These are phyloP conservation scores for Fonsecaea erecta DNA, from an alignment of 2,329 filamentous ascomycete species.

Conservation along the genomic window DNA sequence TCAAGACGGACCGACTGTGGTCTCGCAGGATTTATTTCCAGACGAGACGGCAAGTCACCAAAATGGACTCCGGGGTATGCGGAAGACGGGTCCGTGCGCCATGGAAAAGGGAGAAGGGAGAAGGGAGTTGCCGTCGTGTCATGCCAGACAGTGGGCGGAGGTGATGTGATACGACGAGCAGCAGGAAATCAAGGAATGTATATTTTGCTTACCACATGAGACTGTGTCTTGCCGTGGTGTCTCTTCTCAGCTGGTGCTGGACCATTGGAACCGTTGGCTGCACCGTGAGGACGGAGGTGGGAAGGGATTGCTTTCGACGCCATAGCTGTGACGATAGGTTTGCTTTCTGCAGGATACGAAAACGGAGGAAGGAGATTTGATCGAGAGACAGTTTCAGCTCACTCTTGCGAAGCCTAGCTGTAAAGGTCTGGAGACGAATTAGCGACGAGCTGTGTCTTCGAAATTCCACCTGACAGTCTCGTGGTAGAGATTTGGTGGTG, in stretches of 20 bases:
- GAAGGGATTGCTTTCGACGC: conserved; percentile 78
- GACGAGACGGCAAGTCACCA: not conserved
- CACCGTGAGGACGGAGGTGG: conserved; percentile 72
- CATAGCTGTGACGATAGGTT: conserved; percentile 57
- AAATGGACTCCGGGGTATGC: not conserved
- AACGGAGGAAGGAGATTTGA: not conserved
- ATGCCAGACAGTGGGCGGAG: conserved; percentile 7
- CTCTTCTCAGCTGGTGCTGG: conserved; percentile 48
- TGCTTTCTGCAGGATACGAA: not conserved
- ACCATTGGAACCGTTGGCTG: conserved; percentile 40
- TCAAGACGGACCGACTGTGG: not conserved
- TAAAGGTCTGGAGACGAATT: conserved; percentile 1
- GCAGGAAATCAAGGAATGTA: conserved; percentile 9
- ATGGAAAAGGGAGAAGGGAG: conserved; percentile 10
- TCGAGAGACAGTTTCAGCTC: conserved; percentile 4
- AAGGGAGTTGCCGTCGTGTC: not conserved
- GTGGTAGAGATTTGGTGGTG: not conserved
- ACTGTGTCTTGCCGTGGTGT: conserved; percentile 61
- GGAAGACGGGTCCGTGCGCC: conserved; percentile 19
- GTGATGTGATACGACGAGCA: conserved; percentile 7
- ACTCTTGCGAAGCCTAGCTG: not conserved
- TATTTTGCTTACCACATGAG: conserved; percentile 58
- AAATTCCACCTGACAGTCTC: not conserved
- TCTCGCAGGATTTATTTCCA: conserved; percentile 10
- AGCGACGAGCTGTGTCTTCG: not conserved